These are phyloP conservation scores for Coleophoma cylindrospora DNA, from an alignment of 2,329 filamentous ascomycete species.

Conservation along the genomic window DNA sequence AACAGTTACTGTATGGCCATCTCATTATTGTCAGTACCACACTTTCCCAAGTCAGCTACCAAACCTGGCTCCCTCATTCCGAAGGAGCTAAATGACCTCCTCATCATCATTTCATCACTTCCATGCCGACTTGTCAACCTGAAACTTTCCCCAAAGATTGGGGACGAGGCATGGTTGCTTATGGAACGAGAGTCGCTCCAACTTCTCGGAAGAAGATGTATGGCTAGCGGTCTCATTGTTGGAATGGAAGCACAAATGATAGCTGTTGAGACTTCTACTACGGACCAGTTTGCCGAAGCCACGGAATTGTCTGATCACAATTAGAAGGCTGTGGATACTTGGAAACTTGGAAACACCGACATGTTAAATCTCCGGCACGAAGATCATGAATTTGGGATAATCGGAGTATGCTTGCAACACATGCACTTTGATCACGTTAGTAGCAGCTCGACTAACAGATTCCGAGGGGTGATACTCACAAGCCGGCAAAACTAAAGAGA, in stretches of 20 bases:
- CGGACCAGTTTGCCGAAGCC: constrained; percentile 4
- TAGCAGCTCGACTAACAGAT: background rate
- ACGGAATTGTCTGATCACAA: constrained; percentile 1
- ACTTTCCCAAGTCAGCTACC: background rate
- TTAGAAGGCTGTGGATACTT: background rate
- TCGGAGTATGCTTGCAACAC: constrained; percentile 4
- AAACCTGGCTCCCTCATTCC: background rate
- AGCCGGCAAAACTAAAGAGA: constrained; percentile 4
- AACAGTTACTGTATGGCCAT: too few relatives aligned
- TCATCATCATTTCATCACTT: background rate
- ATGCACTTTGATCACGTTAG: background rate
- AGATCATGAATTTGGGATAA: constrained; percentile 3
- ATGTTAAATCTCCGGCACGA: constrained; percentile 6
- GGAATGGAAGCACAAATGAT: constrained; percentile 7
- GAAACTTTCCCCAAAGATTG: background rate
- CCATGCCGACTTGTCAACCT: background rate
- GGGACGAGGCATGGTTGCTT: background rate
- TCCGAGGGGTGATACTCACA: constrained; percentile 1
- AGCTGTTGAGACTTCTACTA: constrained; percentile 5
- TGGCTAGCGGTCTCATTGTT: background rate
- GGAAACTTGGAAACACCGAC: background rate
- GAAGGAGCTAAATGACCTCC: background rate
- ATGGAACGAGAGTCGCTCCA: background rate
- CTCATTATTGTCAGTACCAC: background rate
- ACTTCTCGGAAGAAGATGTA: background rate